A percentile compares a stretch with the other conserved stretches of the same genome.
Evolutionary conservation across 108 stramenopile species (phyloP).

Genomic region (Cyclotella baltica): DNA sequence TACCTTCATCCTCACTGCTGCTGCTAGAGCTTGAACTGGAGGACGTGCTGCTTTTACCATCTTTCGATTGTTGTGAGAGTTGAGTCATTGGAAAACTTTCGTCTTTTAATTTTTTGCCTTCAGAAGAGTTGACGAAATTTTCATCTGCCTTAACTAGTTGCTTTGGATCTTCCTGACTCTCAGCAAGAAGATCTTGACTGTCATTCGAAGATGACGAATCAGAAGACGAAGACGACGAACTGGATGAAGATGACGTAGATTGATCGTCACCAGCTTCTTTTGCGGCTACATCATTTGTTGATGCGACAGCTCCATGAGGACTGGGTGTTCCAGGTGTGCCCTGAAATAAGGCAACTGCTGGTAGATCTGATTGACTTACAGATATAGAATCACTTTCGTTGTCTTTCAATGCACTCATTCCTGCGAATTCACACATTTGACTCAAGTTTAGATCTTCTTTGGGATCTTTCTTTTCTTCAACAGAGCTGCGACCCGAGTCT

Average conservation of each 20-base stretch:
- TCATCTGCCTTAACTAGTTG: not conserved
- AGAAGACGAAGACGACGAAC: not conserved
- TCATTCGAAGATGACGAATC: not conserved
- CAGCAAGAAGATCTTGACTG: not conserved
- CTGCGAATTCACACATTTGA: not conserved
- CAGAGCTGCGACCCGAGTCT: not conserved
- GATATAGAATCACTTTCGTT: not conserved
- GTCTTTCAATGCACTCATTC: not conserved
- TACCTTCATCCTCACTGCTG: not conserved
- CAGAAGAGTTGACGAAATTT: not conserved
- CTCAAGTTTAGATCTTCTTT: not conserved
- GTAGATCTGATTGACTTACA: not conserved
- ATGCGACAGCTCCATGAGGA: not conserved
- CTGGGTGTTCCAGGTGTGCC: not conserved
- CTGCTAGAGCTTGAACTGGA: slow-evolving; percentile 1
- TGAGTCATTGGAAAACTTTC: not conserved
- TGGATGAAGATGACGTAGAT: not conserved
- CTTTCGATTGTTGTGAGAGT: not conserved
- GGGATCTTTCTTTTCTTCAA: not conserved
- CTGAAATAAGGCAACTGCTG: not conserved
- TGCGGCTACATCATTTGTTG: not conserved
- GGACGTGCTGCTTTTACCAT: not conserved
- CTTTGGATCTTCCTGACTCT: not conserved
- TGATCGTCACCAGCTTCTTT: not conserved
- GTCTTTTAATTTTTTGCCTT: not conserved